phyloP scores from a whole-genome alignment of 2,329 filamentous ascomycete genomes.

The Rasamsonia emersonii region DNA sequence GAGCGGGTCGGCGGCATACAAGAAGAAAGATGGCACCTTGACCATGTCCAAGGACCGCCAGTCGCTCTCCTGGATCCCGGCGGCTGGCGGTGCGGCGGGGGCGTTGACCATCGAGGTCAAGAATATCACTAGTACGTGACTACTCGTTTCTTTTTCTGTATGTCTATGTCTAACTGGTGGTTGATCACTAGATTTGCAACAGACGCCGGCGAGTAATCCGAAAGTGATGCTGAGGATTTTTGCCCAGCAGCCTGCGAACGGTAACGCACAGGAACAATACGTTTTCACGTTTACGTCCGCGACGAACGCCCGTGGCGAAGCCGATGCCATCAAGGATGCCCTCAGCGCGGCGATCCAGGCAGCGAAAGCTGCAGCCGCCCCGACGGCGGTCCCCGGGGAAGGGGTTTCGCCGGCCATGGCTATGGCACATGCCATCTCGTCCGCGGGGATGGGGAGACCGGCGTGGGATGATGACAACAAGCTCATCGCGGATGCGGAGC shows the following conservation, averaged over 20 bases:
- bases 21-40: slow-evolving; percentile 89
- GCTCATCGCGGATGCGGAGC: slow-evolving; percentile 66
- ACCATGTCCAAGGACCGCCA: slow-evolving; percentile 64
- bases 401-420: slow-evolving; percentile 63
- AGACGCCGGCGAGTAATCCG: slow-evolving; percentile 76
- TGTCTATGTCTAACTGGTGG: background rate
- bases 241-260: slow-evolving; percentile 50
- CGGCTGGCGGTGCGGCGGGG: slow-evolving; percentile 52
- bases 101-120: slow-evolving; percentile 61
- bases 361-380: slow-evolving; percentile 45
- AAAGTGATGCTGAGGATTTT: slow-evolving; percentile 96
- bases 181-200: slow-evolving; percentile 65
- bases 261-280: slow-evolving; percentile 52
- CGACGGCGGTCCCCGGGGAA: slow-evolving; percentile 26
- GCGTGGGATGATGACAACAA: slow-evolving; percentile 73
- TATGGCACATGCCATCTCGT: slow-evolving; percentile 62
- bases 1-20: slow-evolving; percentile 67
- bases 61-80: slow-evolving; percentile 73
- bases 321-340: slow-evolving; percentile 73
- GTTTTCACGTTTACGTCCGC: slow-evolving; percentile 84
- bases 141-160: background rate
- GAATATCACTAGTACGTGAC: slow-evolving; percentile 68
- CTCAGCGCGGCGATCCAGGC: slow-evolving; percentile 70
- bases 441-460: slow-evolving; percentile 38
- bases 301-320: slow-evolving; percentile 67